These are phyloP conservation scores for Boletus eberwhitei DNA, from an alignment of 768 basidiomycete genomes.

Conservation along the genomic window DNA sequence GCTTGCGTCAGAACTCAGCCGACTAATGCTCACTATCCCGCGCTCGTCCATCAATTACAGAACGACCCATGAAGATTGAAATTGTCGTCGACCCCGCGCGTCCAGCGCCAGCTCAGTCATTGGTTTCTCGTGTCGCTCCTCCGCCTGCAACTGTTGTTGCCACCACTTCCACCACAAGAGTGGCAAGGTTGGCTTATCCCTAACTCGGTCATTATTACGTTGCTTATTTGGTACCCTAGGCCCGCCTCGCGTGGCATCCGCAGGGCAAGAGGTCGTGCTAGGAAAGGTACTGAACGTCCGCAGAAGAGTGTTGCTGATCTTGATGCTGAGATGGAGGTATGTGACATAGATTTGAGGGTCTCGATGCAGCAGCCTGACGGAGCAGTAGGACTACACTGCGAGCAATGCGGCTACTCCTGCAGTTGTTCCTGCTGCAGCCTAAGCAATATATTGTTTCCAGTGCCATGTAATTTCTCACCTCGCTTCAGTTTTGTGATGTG, in stretches of 20 bases:
- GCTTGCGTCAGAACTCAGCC: constrained; percentile 35
- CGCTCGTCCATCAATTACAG: constrained; percentile 48
- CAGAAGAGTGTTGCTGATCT: constrained; percentile 85
- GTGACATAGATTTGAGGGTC: constrained; percentile 10
- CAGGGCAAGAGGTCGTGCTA: constrained; percentile 41
- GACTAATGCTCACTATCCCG: constrained; percentile 34
- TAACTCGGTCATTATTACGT: neutral
- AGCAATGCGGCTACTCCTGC: constrained; percentile 45
- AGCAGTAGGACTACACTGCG: constrained; percentile 62
- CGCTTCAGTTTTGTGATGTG: constrained; percentile 8
- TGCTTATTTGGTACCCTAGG: constrained; percentile 20
- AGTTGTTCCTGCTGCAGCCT: constrained; percentile 41
- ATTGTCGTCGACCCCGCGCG: constrained; percentile 87
- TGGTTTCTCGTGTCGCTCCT: constrained; percentile 85
- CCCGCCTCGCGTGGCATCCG: constrained; percentile 42
- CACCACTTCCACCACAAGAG: constrained; percentile 21
- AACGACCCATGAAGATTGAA: constrained; percentile 98
- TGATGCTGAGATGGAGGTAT: constrained; percentile 97
- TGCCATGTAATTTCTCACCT: constrained; percentile 1
- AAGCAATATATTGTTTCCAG: constrained; percentile 3
- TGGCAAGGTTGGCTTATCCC: constrained; percentile 33
- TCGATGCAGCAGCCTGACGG: neutral
- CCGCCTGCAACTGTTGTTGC: constrained; percentile 38
- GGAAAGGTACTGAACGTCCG: constrained; percentile 55
- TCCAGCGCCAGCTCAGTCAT: constrained; percentile 54